These are phyloP conservation scores for Phaseolus lunatus DNA, from an alignment of 306 rosid species.

Conservation along the genomic window DNA sequence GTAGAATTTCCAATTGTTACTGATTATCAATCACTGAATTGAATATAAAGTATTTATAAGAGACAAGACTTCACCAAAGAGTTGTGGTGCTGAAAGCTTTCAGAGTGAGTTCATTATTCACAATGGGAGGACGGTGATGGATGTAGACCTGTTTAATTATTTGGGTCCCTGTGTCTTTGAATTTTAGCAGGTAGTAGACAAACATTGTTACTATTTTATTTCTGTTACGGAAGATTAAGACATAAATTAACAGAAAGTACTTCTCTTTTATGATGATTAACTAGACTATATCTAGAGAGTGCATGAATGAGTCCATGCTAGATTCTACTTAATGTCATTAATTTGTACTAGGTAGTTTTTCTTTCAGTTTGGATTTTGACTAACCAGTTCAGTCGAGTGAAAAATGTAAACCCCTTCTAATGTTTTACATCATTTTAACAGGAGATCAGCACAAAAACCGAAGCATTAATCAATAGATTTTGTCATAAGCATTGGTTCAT, in stretches of 20 bases:
- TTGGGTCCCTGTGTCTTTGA: background rate
- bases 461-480: too few relatives aligned
- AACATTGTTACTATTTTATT: background rate
- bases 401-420: background rate
- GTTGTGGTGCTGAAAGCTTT: conserved; percentile 4
- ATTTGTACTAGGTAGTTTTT: background rate
- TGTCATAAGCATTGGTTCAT: too few relatives aligned
- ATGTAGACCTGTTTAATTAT: conserved; percentile 9
- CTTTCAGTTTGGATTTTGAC: background rate
- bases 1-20: background rate
- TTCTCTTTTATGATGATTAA: background rate
- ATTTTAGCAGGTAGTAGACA: background rate
- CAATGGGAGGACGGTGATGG: background rate
- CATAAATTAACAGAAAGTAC: background rate
- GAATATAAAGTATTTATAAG: background rate
- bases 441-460: too few relatives aligned
- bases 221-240: background rate
- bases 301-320: background rate
- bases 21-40: background rate
- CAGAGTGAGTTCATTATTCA: background rate
- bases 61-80: background rate
- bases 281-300: background rate
- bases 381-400: background rate
- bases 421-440: background rate
- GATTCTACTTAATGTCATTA: background rate